phyloP scores from a whole-genome alignment of 208 protist species.

The Phytomonas sp. region DNA sequence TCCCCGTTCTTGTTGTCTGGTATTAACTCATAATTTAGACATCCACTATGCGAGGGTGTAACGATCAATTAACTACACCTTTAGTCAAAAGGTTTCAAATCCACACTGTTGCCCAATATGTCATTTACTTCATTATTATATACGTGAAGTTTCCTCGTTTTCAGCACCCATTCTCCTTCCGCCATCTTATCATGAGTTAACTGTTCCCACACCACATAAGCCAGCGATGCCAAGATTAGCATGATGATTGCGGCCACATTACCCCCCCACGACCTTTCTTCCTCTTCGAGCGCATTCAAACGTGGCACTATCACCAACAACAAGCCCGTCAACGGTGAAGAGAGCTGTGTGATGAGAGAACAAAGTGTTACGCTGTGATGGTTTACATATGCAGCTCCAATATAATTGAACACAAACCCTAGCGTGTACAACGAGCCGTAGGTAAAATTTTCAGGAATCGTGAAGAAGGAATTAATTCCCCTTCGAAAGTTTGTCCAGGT shows the following conservation, averaged over 20 bases:
- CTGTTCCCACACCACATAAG: slow-evolving; percentile 77
- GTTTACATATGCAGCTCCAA: slow-evolving; percentile 76
- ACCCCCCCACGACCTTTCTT: slow-evolving; percentile 59
- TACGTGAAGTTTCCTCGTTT: slow-evolving; percentile 39
- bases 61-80: no score
- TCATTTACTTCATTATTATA: background rate
- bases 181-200: slow-evolving; percentile 66
- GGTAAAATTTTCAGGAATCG: slow-evolving; percentile 45
- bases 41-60: no score
- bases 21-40: no score
- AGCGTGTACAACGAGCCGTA: slow-evolving; percentile 69
- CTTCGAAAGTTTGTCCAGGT: slow-evolving; percentile 65
- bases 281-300: slow-evolving; percentile 53
- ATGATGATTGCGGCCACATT: slow-evolving; percentile 58
- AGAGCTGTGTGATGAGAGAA: slow-evolving; percentile 75
- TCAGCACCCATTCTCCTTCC: slow-evolving; percentile 44
- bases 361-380: slow-evolving; percentile 78
- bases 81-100: no score
- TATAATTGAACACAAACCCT: slow-evolving; percentile 70
- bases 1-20: no score
- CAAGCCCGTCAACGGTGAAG: slow-evolving; percentile 63
- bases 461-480: slow-evolving; percentile 54
- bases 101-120: background rate
- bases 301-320: slow-evolving; percentile 58
- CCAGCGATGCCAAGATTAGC: slow-evolving; percentile 37